Conservation (phyloP, 768 basidiomycete genomes). For the Lentinula aciculospora region DNA sequence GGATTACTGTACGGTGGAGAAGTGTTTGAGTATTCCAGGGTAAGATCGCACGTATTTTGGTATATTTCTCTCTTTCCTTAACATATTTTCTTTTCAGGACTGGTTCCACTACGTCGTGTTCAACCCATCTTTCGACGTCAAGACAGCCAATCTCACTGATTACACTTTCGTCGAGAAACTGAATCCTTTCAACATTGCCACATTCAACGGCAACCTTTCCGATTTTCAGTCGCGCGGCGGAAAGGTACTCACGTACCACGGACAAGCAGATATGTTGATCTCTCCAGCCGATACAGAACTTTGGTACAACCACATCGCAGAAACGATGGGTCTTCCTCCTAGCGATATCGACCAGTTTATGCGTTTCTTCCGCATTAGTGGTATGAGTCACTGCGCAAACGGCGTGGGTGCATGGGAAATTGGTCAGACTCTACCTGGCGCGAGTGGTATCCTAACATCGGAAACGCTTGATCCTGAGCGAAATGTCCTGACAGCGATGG, state of each 20-base stretch:
- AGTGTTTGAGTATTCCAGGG: not conserved
- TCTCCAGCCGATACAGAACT: conserved; percentile 11
- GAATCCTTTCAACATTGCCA: conserved; percentile 3
- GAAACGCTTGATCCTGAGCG: not conserved
- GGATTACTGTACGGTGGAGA: not conserved
- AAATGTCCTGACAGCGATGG: not conserved
- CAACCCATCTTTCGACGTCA: not conserved
- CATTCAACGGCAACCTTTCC: conserved; percentile 11
- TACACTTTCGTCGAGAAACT: not conserved
- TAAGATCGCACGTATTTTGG: not conserved
- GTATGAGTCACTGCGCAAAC: conserved; percentile 15
- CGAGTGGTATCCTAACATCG: not conserved
- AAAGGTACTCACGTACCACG: conserved; percentile 16
- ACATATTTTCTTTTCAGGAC: not conserved
- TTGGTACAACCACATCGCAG: conserved; percentile 11
- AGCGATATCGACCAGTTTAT: conserved; percentile 15
- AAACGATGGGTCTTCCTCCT: conserved; percentile 10
- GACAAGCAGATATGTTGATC: conserved; percentile 13
- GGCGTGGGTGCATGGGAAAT: conserved; percentile 13
- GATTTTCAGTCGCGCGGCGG: conserved; percentile 13
- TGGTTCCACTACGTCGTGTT: not conserved
- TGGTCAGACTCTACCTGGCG: conserved; percentile 8
- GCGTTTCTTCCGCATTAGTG: conserved; percentile 17
- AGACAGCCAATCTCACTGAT: not conserved
- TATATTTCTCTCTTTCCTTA: not conserved